Evolutionary conservation across 2,329 filamentous ascomycete genomes (phyloP).

Genomic region (Cordyceps fumosorosea): DNA sequence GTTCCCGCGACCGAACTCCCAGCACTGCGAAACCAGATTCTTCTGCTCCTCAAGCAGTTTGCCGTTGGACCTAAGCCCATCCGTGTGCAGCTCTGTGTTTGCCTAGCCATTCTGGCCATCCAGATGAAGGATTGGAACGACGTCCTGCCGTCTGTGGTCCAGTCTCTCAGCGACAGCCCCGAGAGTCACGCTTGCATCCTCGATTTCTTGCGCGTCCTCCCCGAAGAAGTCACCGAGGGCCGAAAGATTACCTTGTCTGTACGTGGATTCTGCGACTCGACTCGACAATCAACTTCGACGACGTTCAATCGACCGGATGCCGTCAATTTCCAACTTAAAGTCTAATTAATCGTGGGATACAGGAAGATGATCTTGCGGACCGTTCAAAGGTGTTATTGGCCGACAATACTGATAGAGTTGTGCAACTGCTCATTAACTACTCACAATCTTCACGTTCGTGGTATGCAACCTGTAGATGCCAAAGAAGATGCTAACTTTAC

Average conservation of each 20-base stretch:
- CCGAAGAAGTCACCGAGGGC: slow-evolving; percentile 98
- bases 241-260: slow-evolving; percentile 99
- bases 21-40: slow-evolving; percentile 74
- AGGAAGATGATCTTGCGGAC: slow-evolving; percentile 90
- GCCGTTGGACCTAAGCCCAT: slow-evolving; percentile 77
- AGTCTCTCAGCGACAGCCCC: slow-evolving; percentile 67
- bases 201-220: slow-evolving; percentile 93
- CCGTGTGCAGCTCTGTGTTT: slow-evolving; percentile 88
- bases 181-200: slow-evolving; percentile 81
- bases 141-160: slow-evolving; percentile 75
- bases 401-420: slow-evolving; percentile 83
- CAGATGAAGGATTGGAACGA: slow-evolving; percentile 96
- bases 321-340: slow-evolving; percentile 19
- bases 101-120: slow-evolving; percentile 87
- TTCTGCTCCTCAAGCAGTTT: slow-evolving; percentile 74
- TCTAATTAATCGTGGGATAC: slow-evolving; percentile 38
- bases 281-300: slow-evolving; percentile 9
- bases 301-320: slow-evolving; percentile 10
- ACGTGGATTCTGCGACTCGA: slow-evolving; percentile 59
- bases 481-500: slow-evolving; percentile 16
- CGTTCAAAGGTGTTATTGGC: slow-evolving; percentile 85
- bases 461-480: background rate
- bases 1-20: slow-evolving; percentile 68
- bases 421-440: slow-evolving; percentile 83
- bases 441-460: slow-evolving; percentile 79